phyloP scores from a whole-genome alignment of 805 yeast genomes.

The Wickerhamiella musiphila region DNA sequence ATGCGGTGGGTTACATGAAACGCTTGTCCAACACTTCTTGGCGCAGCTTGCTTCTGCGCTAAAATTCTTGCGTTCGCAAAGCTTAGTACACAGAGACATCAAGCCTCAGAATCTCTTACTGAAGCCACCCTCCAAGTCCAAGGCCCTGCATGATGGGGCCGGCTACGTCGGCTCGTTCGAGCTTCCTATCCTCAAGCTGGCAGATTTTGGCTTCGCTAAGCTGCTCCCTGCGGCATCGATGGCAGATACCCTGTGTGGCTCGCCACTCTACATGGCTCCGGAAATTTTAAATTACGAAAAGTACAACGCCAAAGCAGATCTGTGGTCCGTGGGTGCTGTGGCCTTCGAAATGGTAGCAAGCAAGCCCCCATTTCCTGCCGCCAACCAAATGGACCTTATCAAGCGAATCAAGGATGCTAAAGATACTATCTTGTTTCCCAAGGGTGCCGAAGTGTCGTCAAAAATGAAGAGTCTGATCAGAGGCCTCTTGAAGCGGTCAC shows the following conservation, averaged over 20 bases:
- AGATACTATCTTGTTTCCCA: slow-evolving; percentile 64
- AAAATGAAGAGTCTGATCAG: slow-evolving; percentile 56
- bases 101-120: slow-evolving; percentile 79
- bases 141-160: slow-evolving; percentile 34
- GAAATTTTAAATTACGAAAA: slow-evolving; percentile 87
- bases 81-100: slow-evolving; percentile 85
- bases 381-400: slow-evolving; percentile 77
- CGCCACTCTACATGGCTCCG: slow-evolving; percentile 97
- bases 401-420: slow-evolving; percentile 70
- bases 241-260: slow-evolving; percentile 96
- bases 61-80: slow-evolving; percentile 60
- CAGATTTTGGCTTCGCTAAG: slow-evolving; percentile 96
- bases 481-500: slow-evolving; percentile 62
- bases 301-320: slow-evolving; percentile 91
- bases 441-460: slow-evolving; percentile 30
- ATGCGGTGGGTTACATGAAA: slow-evolving; percentile 63
- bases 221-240: slow-evolving; percentile 81
- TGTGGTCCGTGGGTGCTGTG: slow-evolving; percentile 98
- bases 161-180: slow-evolving; percentile 71
- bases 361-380: slow-evolving; percentile 89
- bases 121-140: slow-evolving; percentile 63
- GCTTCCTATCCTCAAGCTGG: slow-evolving; percentile 78
- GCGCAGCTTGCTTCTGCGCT: slow-evolving; percentile 78
- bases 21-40: slow-evolving; percentile 64
- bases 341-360: slow-evolving; percentile 91